Percentiles rank a stretch among this genome's conserved stretches.
Conservation (phyloP, 1,284 basidiomycete species). For the Boletus putidus region DNA sequence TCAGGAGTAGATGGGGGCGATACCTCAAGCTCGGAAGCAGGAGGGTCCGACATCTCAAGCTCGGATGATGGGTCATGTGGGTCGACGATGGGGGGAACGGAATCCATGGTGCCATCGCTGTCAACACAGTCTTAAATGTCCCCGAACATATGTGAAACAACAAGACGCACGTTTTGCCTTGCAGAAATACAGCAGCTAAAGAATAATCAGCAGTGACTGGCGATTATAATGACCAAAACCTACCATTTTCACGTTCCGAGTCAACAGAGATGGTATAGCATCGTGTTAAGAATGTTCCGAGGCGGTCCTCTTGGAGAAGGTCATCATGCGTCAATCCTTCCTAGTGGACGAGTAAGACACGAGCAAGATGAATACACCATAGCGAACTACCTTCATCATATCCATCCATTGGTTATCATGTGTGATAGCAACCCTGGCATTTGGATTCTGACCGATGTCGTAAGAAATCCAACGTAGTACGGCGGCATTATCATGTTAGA, state of each 20-base stretch:
- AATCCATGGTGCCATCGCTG: neutral
- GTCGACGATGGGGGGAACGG: neutral
- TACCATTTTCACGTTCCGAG: neutral
- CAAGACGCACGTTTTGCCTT: neutral
- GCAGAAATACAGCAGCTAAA: neutral
- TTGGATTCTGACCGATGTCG: neutral
- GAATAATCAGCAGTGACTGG: neutral
- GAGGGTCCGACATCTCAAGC: neutral
- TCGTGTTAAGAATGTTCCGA: neutral
- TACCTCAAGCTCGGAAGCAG: neutral
- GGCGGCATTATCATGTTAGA: too few species aligned
- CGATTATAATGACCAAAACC: too few species aligned
- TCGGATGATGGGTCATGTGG: neutral
- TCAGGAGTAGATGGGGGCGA: neutral
- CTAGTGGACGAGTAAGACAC: neutral
- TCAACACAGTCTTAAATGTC: neutral
- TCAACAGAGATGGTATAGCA: neutral
- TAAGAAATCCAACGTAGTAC: neutral
- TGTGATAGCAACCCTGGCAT: neutral
- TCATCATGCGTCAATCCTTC: neutral
- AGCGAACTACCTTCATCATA: neutral
- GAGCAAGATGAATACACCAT: too few species aligned
- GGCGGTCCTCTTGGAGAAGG: neutral
- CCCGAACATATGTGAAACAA: neutral
- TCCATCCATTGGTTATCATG: neutral